These are phyloP conservation scores for Pulveroboletus sp. DNA, from an alignment of 768 basidiomycete species.

Conservation along the genomic window DNA sequence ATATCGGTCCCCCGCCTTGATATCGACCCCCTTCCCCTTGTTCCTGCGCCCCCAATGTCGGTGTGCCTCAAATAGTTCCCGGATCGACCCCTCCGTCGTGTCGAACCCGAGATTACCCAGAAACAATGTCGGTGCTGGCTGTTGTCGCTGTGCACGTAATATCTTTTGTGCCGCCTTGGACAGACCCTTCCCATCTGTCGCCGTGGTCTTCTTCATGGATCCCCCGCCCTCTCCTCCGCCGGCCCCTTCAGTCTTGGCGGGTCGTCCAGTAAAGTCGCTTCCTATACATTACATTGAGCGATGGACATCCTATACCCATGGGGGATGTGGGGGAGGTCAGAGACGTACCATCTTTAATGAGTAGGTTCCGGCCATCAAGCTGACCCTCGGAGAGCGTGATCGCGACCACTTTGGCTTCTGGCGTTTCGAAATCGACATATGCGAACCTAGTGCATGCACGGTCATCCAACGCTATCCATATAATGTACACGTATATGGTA, in stretches of 20 bases:
- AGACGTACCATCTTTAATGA: constrained; percentile 85
- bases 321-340: neutral
- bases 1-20: constrained; percentile 27
- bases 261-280: constrained; percentile 67
- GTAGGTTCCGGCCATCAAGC: constrained; percentile 77
- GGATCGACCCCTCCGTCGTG: constrained; percentile 73
- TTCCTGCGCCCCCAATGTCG: constrained; percentile 27
- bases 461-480: constrained; percentile 6
- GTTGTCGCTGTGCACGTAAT: constrained; percentile 72
- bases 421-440: constrained; percentile 87
- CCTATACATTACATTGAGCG: constrained; percentile 40
- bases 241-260: constrained; percentile 37
- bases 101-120: constrained; percentile 92
- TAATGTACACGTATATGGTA: no score
- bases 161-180: constrained; percentile 78
- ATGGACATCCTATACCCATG: neutral
- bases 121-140: constrained; percentile 82
- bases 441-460: constrained; percentile 62
- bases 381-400: constrained; percentile 77
- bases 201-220: constrained; percentile 26
- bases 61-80: constrained; percentile 69
- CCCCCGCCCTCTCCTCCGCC: constrained; percentile 22
- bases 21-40: constrained; percentile 31
- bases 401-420: constrained; percentile 68
- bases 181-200: constrained; percentile 24